phyloP scores from a whole-genome alignment of 2,329 filamentous ascomycete species.

The Fusarium sp. region DNA sequence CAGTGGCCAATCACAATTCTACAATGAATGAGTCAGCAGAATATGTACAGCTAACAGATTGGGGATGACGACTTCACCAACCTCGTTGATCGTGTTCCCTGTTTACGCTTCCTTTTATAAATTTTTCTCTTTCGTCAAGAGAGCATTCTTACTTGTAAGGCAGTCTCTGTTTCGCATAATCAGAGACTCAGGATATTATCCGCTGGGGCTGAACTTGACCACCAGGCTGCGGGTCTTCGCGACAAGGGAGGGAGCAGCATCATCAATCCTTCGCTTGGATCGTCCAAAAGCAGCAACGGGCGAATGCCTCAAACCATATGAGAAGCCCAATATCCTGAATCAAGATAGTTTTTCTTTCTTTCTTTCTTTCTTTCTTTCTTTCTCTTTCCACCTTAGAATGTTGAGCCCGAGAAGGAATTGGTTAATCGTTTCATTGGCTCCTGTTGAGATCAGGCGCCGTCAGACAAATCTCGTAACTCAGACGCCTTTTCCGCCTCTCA shows the following conservation, averaged over 20 bases:
- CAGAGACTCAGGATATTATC: background rate
- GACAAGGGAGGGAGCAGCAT: constrained; percentile 18
- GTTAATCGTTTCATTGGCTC: background rate
- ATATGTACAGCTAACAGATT: background rate
- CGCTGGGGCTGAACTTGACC: background rate
- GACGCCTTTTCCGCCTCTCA: background rate
- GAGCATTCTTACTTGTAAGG: background rate
- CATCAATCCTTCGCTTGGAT: background rate
- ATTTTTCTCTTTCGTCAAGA: background rate
- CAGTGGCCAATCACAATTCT: background rate
- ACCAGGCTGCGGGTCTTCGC: background rate
- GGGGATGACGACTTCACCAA: constrained; percentile 6
- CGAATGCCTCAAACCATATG: constrained; percentile 1
- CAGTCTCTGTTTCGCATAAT: background rate
- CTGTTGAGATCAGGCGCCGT: constrained; percentile 3
- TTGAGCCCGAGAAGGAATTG: background rate
- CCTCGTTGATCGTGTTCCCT: background rate
- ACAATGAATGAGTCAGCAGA: constrained; percentile 24
- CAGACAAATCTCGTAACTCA: constrained; percentile 5
- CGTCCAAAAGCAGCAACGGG: background rate
- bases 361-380: background rate
- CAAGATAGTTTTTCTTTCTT: background rate
- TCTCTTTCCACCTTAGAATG: constrained; percentile 8
- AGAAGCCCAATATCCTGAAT: background rate
- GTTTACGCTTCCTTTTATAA: background rate